phyloP scores from a whole-genome alignment of 768 basidiomycete genomes.

The Termitomyces sp. region DNA sequence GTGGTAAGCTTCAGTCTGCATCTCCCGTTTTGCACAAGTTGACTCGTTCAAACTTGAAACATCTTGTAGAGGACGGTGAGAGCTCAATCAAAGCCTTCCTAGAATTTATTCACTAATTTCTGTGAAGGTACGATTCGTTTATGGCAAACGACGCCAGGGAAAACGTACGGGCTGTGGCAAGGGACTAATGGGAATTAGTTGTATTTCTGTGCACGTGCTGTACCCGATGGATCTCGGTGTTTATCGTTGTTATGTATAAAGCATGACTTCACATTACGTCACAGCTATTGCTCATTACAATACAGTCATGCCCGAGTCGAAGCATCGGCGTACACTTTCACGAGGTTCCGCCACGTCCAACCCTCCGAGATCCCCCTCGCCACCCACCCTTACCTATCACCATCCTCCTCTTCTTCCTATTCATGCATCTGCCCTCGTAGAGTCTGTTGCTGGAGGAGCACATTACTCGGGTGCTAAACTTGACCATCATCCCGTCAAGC shows the following conservation, averaged over 20 bases:
- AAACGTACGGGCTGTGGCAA: conserved; percentile 89
- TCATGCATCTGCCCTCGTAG: conserved; percentile 46
- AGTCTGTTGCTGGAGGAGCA: conserved; percentile 55
- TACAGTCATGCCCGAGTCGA: conserved; percentile 5
- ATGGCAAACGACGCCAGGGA: conserved; percentile 96
- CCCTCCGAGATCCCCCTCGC: conserved; percentile 26
- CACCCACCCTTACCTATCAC: conserved; percentile 44
- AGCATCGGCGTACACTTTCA: conserved; percentile 16
- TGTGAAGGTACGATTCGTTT: conserved; percentile 82
- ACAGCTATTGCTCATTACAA: not conserved
- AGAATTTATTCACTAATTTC: not conserved
- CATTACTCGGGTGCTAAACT: conserved; percentile 54
- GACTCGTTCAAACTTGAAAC: conserved; percentile 3
- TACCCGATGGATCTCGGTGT: conserved; percentile 1
- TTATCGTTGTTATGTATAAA: conserved; percentile 7
- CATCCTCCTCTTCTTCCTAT: conserved; percentile 38
- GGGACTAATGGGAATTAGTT: conserved; percentile 42
- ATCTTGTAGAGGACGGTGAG: conserved; percentile 63
- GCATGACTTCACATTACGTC: conserved; percentile 10
- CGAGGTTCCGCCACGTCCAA: conserved; percentile 8
- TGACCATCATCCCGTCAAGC: conserved; percentile 29
- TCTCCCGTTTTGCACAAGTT: not conserved
- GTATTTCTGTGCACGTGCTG: not conserved
- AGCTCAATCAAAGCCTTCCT: not conserved
- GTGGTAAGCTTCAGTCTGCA: conserved; percentile 54